Evolutionary conservation across 2,329 filamentous ascomycete species (phyloP), one percentile per base, ranked within the genome.

Genomic region (Xylaria sp.): DNA sequence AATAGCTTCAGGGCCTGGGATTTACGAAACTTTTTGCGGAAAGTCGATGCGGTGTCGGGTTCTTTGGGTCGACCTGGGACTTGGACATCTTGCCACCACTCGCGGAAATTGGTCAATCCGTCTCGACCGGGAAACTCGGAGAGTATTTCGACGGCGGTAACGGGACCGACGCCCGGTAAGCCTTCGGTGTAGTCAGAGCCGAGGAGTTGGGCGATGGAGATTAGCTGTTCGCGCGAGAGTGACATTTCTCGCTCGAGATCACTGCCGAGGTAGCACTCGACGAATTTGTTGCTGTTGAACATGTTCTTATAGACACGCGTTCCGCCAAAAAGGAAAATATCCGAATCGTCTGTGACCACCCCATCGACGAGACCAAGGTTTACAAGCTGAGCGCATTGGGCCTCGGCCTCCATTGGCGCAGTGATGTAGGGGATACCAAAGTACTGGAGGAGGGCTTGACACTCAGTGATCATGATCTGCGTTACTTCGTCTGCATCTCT

Each of bases 251-350:
- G 89, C 69, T 96, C 91, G 0, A 99, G 79, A 69, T 99, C 94
- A 0, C 79, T 80, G 2, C 86, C 78, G 8, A 99, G 82, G 71
- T 97, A 99, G 75, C 94, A 97, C 76, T 99, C 94, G 48, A 99
- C 94, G 68, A 91, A 96, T 72, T 99, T 99, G 74, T 94, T 94
- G 68, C 91, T 88, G 75, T 97, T 99, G 80, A 99, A 99, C 92
- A 99, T 96, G 78, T 99, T 99, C 75, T 99, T 99, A 80, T 99
- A 99, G 19, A 99, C 89, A 16, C 93, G 83, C 0, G 92, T 99
- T 44, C 94, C 95, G 16, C 94, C 95, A 73, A 99, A 99, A 0
- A 99, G 83, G 70, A 99, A 99, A 0, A 88, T 95, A 78, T 99
- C 94, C 2, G 90, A 95, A 72, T 99, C 94, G 69, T 99, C 94